These are phyloP conservation scores for Trichoderma atrobrunneum DNA, from an alignment of 2,329 filamentous ascomycete species.

Conservation along the genomic window DNA sequence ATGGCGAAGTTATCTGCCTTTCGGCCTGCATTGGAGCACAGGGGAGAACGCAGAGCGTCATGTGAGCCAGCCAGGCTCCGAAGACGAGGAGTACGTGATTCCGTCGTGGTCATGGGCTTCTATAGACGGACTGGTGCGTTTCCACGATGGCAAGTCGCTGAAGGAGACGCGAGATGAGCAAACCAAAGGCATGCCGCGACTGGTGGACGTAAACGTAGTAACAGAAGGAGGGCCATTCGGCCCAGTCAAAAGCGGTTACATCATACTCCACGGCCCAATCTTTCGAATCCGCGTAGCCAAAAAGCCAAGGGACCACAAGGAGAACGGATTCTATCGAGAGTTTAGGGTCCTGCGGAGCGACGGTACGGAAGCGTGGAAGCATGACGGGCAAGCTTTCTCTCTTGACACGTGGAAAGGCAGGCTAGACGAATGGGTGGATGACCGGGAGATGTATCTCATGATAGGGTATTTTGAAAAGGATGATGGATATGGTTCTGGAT, in stretches of 20 bases:
- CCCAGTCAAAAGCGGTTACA: neutral
- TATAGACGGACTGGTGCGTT: neutral
- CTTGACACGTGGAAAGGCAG: slow-evolving; percentile 3
- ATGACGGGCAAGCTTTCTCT: neutral
- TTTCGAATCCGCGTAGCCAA: neutral
- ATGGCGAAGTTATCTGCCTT: neutral
- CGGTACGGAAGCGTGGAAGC: neutral
- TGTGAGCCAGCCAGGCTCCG: neutral
- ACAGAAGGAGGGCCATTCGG: slow-evolving; percentile 9
- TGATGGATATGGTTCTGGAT: neutral
- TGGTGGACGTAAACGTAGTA: neutral
- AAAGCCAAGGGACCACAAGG: neutral
- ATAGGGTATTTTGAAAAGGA: neutral
- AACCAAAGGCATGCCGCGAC: neutral
- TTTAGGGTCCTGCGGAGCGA: neutral
- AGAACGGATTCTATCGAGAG: neutral
- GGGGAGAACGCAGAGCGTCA: slow-evolving; percentile 1
- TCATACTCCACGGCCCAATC: slow-evolving; percentile 2
- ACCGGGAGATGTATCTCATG: slow-evolving; percentile 9
- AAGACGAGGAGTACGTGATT: neutral
- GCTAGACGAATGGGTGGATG: neutral
- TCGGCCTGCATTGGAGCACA: neutral
- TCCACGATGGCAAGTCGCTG: slow-evolving; percentile 1
- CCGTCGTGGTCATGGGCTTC: slow-evolving; percentile 7
- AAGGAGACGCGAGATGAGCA: neutral